These are phyloP conservation scores for Chrysopogon serrulatus DNA, from an alignment of 176 grass and related monocot genomes.

Conservation along the genomic window DNA sequence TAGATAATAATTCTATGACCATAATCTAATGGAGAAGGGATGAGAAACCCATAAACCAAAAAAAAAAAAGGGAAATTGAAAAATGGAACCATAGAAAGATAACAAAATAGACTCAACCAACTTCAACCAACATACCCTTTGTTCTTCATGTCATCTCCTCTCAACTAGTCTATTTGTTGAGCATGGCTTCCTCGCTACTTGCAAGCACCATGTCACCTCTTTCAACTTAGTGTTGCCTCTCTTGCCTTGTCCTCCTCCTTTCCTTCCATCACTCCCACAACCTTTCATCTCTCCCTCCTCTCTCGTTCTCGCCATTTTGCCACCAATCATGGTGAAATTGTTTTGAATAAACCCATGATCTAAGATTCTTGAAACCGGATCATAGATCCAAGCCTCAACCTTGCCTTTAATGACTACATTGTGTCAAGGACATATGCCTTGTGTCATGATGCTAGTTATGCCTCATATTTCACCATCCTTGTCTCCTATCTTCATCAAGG, in stretches of 20 bases:
- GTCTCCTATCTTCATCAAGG: not conserved
- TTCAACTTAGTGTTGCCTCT: not conserved
- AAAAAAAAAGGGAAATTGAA: not conserved
- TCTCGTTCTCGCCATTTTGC: not conserved
- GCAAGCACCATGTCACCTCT: not conserved
- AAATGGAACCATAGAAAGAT: not conserved
- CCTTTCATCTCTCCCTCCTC: not conserved
- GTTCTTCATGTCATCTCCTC: not conserved
- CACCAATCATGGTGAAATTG: not conserved
- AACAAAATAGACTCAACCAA: not conserved
- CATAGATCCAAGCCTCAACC: not conserved
- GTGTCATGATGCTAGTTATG: not conserved
- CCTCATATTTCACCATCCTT: not conserved
- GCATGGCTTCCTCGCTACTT: not conserved
- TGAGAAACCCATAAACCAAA: not conserved
- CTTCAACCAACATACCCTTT: not conserved
- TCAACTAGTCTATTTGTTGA: not conserved
- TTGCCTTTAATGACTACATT: not conserved
- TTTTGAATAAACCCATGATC: not conserved
- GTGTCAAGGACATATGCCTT: not conserved
- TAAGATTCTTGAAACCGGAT: not conserved
- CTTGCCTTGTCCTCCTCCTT: not conserved
- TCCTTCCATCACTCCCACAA: not conserved
- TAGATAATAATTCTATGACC: not conserved
- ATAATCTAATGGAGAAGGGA: not conserved